These are phyloP conservation scores for Breviolum minutum DNA, from an alignment of 73 alveolate species.

Conservation along the genomic window DNA sequence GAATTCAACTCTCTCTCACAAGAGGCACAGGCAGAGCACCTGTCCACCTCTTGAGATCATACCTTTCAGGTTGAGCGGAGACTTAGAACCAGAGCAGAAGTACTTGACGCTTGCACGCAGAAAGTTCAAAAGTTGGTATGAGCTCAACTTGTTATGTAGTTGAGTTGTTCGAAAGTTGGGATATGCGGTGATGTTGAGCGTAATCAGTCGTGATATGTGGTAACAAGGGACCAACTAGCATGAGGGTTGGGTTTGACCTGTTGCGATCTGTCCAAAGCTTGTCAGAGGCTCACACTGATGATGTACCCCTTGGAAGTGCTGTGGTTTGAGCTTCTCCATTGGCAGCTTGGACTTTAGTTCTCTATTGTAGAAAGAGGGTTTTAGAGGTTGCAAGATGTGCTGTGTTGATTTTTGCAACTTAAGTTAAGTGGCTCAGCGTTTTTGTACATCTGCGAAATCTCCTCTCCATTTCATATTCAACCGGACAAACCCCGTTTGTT, in stretches of 20 bases:
- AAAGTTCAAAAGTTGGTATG: not conserved
- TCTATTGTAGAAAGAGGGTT: not conserved
- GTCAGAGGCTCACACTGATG: constrained; percentile 70
- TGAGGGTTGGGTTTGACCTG: too few species aligned
- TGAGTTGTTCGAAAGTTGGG: not conserved
- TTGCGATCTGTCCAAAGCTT: not conserved
- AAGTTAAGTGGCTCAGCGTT: too few species aligned
- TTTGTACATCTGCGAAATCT: too few species aligned
- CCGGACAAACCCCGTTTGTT: not conserved
- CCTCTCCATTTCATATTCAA: not conserved
- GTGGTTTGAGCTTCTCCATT: constrained; percentile 84
- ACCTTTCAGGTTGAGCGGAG: constrained; percentile 11
- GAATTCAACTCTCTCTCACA: too few species aligned
- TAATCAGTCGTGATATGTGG: not conserved
- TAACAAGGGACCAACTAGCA: not conserved
- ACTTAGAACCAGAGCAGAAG: constrained; percentile 40
- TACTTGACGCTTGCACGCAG: constrained; percentile 25
- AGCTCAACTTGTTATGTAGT: not conserved
- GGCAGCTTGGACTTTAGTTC: not conserved
- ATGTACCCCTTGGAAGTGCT: constrained; percentile 92
- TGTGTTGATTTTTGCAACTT: too few species aligned
- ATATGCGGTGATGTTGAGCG: not conserved
- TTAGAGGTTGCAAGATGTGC: too few species aligned
- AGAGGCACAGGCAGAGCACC: too few species aligned
- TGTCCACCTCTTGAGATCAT: not conserved